These are phyloP conservation scores for Marchantia paleacea DNA, from an alignment of 225 moss, liverwort and hornwort genomes.

Conservation along the genomic window DNA sequence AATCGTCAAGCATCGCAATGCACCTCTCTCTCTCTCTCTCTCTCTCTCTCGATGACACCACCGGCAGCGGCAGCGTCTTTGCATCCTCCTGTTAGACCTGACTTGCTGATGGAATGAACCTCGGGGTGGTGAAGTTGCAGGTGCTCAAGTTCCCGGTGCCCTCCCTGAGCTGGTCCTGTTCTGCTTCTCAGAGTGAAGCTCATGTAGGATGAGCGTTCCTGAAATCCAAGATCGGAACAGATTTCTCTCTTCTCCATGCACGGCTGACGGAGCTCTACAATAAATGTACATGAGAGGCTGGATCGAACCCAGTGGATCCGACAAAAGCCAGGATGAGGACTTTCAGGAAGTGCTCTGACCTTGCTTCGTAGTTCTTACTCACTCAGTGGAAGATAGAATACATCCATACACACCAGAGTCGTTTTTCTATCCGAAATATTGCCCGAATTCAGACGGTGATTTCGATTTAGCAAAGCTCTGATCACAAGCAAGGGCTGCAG, in stretches of 20 bases:
- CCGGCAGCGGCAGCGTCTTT: background rate
- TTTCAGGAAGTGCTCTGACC: background rate
- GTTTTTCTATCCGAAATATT: background rate
- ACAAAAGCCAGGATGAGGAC: conserved; percentile 1
- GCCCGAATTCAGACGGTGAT: background rate
- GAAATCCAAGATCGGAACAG: background rate
- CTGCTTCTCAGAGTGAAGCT: background rate
- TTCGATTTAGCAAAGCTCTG: background rate
- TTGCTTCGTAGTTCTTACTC: conserved; percentile 10
- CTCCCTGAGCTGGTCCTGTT: background rate
- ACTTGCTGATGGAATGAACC: background rate
- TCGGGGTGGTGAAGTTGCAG: background rate
- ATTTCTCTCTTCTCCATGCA: conserved; percentile 2
- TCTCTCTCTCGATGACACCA: background rate
- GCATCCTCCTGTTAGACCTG: background rate
- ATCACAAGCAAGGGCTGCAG: background rate
- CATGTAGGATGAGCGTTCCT: background rate
- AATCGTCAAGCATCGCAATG: background rate
- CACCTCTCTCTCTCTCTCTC: background rate
- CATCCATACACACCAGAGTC: background rate
- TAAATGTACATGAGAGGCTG: background rate
- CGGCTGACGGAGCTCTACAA: background rate
- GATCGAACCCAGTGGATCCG: background rate
- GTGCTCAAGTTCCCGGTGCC: background rate
- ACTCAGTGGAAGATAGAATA: background rate